These are phyloP conservation scores for Nakaseomyces nivariensis DNA, from an alignment of 1,139 yeast genomes.

Conservation along the genomic window DNA sequence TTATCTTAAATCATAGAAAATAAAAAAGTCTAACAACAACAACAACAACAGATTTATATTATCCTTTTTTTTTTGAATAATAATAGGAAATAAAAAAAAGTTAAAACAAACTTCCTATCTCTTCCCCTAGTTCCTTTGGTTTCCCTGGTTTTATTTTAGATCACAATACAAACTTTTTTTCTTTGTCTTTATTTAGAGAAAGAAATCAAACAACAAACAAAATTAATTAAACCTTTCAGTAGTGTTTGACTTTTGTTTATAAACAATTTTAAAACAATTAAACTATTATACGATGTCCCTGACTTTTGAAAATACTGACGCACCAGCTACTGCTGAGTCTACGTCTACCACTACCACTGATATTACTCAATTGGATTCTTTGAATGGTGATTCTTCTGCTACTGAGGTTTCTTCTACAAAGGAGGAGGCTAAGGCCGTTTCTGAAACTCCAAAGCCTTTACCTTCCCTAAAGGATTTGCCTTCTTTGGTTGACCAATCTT, in stretches of 20 bases:
- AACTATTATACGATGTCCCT: not conserved
- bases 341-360: constrained; percentile 2
- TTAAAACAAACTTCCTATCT: not conserved
- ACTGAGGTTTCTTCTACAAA: constrained; percentile 4
- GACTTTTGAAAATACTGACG: not conserved
- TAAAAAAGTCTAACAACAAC: too few relatives aligned
- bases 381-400: constrained; percentile 3
- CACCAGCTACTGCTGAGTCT: constrained; percentile 1
- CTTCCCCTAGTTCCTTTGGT: too few relatives aligned
- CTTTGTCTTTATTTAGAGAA: too few relatives aligned
- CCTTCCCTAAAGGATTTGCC: constrained; percentile 56
- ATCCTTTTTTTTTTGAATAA: too few relatives aligned
- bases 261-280: not conserved
- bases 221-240: not conserved
- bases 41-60: too few relatives aligned
- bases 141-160: too few relatives aligned
- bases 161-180: too few relatives aligned
- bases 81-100: too few relatives aligned
- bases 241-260: not conserved
- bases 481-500: constrained; percentile 46
- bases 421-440: constrained; percentile 3
- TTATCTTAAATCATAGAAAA: too few relatives aligned
- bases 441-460: constrained; percentile 21
- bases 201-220: too few relatives aligned
- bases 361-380: constrained; percentile 2